Evolutionary conservation across 108 stramenopile genomes (phyloP), one percentile per base, ranked within the genome.

Genomic region (Nitzschia sp.): DNA sequence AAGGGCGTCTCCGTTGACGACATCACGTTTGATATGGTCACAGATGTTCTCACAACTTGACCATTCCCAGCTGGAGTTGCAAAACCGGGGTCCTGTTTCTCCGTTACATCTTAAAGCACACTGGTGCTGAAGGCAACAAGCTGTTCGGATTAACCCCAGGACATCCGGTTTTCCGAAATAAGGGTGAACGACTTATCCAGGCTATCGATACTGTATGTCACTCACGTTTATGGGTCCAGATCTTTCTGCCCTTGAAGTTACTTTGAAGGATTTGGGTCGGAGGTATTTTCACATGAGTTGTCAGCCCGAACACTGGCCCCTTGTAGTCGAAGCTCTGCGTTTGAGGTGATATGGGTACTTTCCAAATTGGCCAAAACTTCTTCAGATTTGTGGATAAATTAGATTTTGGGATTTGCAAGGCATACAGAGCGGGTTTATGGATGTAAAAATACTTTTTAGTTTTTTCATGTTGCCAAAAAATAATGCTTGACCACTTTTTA

Each of bases 151-250:
- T n/a, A n/a, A n/a, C n/a, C n/a, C n/a, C n/a, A n/a, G n/a, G 64
- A 30, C 53, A 41, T 53, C 25, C 25, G 29, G 47, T 15, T 25
- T 73, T 73, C 33, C 25, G 50, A 21, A 48, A 28, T 16, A 59
- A 73, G 31, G 61, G 56, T 6, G 26, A 27, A 5, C 53, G 48
- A 22, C 21, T 72, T 6, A 58, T 72, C 34, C 22, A 59, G 1
- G 56, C 56, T 11, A 63, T 73, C 25, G 65, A 73, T 45, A n/a
- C n/a, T n/a, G n/a, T n/a, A 46, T 31, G 27, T 53, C 65, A 1
- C 36, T 66, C 3, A 30, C 13, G 27, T 67, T 74, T 60, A 9
- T 67, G 11, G 73, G 73, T 41, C 73, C 73, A 29, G 66, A 74
- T 41, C 57, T 74, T 28, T 55, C 55, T 23, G 41, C 65, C 8